Evolutionary conservation across 2,329 filamentous ascomycete genomes (phyloP), one percentile per base, ranked within the genome.

Genomic region (Paecilomyces dactylethromorphus): DNA sequence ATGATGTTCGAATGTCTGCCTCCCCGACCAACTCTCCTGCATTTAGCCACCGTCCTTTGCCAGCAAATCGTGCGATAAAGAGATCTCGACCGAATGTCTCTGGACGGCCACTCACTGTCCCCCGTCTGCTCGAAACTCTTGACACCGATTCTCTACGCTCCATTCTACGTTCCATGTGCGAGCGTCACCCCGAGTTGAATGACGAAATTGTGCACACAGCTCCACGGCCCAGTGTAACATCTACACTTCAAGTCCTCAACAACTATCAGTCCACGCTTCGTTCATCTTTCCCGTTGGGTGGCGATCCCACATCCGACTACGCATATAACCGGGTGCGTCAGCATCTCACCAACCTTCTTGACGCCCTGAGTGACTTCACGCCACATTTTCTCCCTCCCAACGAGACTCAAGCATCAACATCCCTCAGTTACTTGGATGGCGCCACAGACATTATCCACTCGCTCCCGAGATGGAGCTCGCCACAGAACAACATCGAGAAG

Each of bases 341-440:
- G 64, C 85, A 89, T 39, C 82, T 97, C 18, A 79, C 86, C 26
- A 87, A 91, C 59, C 83, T 99, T 24, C 85, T 97, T 60, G 91
- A 97, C 60, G 92, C 94, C 51, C 82, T 99, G 52, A 88, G 89
- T 72, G 94, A 99, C 71, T 99, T 95, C 71, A 97, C 92, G 0
- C 91, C 92, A 3, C 92, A 97, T 73, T 99, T 96, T 69, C 85
- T 99, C 2, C 94, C 94, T 12, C 94, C 94, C 0, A 89, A 90
- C 69, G 94, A 99, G 77, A 81, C 84, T 1, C 92, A 97, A 71
- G 81, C 90, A n/a, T 87, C 87, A 31, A 83, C 88, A 13, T 96
- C 92, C 1, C 82, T 99, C 54, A 87, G 87, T 67, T 99, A 92
- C 70, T 84, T 99, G 24, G 91, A 99, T 65, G 89, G 88, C 53